Conservation (phyloP, 805 yeast genomes). For the Myxozyma melibiosi region DNA sequence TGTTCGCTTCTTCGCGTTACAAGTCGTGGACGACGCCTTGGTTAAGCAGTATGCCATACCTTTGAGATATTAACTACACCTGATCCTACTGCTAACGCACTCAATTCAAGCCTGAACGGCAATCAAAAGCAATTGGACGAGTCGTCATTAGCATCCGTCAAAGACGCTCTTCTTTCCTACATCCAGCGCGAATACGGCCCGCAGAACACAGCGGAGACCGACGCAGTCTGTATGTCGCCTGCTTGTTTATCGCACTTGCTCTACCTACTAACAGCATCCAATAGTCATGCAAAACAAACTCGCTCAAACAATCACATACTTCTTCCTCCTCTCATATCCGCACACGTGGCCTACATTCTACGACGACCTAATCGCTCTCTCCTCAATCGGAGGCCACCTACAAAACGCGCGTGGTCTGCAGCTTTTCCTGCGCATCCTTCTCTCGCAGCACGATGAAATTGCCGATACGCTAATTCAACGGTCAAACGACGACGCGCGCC, state of each 20-base stretch:
- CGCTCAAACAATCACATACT: conserved; percentile 55
- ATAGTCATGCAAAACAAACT: conserved; percentile 49
- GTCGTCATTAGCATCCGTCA: conserved; percentile 52
- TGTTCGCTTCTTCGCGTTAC: conserved; percentile 67
- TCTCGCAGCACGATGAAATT: conserved; percentile 83
- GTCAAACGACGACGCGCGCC: conserved; percentile 57
- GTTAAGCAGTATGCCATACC: conserved; percentile 37
- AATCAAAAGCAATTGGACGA: conserved; percentile 40
- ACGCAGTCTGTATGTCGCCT: conserved; percentile 24
- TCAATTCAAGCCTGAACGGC: conserved; percentile 7
- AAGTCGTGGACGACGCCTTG: conserved; percentile 64
- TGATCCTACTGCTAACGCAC: not conserved
- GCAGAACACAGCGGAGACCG: conserved; percentile 16
- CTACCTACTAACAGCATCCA: not conserved
- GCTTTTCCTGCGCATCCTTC: conserved; percentile 70
- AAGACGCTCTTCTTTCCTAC: conserved; percentile 53
- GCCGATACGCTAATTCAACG: conserved; percentile 87
- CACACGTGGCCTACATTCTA: conserved; percentile 55
- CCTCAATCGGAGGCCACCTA: conserved; percentile 38
- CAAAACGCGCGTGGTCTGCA: conserved; percentile 56
- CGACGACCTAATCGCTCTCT: conserved; percentile 51
- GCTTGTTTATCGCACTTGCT: conserved; percentile 5
- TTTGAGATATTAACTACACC: not conserved
- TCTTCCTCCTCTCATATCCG: conserved; percentile 55
- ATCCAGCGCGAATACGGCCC: conserved; percentile 40